Evolutionary conservation across 2,329 filamentous ascomycete species (phyloP).

Genomic region (Lachnellula cervina): DNA sequence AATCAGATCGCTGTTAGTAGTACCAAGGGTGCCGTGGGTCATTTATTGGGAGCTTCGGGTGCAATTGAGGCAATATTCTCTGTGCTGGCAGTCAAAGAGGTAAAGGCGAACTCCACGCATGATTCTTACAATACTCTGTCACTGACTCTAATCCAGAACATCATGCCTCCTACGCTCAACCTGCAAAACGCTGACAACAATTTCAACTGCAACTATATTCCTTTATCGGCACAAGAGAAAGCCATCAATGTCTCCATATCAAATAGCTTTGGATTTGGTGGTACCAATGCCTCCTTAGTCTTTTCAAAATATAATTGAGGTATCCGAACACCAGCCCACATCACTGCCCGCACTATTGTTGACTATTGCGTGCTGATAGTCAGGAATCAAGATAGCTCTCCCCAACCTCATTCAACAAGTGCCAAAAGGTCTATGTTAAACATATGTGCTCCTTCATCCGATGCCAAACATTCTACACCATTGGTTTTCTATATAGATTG

Average conservation of each 20-base stretch:
- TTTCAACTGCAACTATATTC: constrained; percentile 81
- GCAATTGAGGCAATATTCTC: constrained; percentile 86
- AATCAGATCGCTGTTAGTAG: constrained; percentile 77
- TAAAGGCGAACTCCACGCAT: constrained; percentile 34
- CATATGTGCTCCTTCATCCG: no score
- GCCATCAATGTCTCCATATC: constrained; percentile 71
- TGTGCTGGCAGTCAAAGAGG: constrained; percentile 72
- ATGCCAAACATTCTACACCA: no score
- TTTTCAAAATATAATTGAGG: constrained; percentile 44
- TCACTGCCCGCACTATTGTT: background rate
- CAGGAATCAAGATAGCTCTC: background rate
- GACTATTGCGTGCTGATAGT: background rate
- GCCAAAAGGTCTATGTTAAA: no score
- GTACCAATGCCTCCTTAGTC: constrained; percentile 87
- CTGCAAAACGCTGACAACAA: constrained; percentile 61
- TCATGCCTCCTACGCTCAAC: constrained; percentile 83
- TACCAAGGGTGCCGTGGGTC: constrained; percentile 89
- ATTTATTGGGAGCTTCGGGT: constrained; percentile 86
- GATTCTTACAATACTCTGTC: background rate
- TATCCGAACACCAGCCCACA: background rate
- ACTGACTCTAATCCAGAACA: constrained; percentile 48
- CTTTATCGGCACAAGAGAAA: constrained; percentile 64
- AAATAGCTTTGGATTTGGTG: constrained; percentile 97
- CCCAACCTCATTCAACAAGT: background rate
- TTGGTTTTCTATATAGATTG: no score